phyloP scores from a whole-genome alignment of 2,329 filamentous ascomycete species.

The Aureobasidium leucospermi region DNA sequence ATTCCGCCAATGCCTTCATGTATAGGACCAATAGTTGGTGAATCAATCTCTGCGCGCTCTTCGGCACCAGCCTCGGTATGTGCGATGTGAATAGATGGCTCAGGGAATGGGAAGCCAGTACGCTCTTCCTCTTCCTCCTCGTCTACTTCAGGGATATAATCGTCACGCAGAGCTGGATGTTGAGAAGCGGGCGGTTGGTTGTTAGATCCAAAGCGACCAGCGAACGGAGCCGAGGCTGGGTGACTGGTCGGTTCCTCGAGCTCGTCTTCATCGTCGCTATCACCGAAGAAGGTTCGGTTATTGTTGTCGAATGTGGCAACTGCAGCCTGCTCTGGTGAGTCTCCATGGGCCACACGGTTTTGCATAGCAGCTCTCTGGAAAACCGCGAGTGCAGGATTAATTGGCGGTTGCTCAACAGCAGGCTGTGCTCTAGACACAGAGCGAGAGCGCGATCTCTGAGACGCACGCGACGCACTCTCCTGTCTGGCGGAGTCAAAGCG shows the following conservation, averaged over 20 bases:
- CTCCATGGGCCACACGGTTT: conserved; percentile 23
- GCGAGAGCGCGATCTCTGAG: conserved; percentile 13
- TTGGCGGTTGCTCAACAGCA: neutral
- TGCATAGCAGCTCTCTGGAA: conserved; percentile 40
- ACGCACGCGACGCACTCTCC: neutral
- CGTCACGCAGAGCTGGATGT: conserved; percentile 26
- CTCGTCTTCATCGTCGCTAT: conserved; percentile 34
- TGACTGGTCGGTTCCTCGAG: conserved; percentile 18
- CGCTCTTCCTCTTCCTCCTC: conserved; percentile 24
- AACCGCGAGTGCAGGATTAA: conserved; percentile 33
- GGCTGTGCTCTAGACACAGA: neutral
- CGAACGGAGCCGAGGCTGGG: conserved; percentile 13
- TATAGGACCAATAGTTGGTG: conserved; percentile 66
- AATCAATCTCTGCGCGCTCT: conserved; percentile 47
- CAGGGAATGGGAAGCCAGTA: conserved; percentile 4
- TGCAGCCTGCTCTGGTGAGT: conserved; percentile 1
- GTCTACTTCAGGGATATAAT: conserved; percentile 22
- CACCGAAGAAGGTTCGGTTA: conserved; percentile 32
- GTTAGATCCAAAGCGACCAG: conserved; percentile 25
- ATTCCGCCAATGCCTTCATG: conserved; percentile 55
- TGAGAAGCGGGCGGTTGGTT: conserved; percentile 28
- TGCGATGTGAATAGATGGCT: conserved; percentile 2
- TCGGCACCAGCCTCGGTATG: conserved; percentile 17
- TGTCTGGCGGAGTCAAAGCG: conserved; percentile 16
- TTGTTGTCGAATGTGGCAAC: conserved; percentile 18